phyloP scores from a whole-genome alignment of 2,329 filamentous ascomycete genomes.

The Teratosphaeria nubilosa region DNA sequence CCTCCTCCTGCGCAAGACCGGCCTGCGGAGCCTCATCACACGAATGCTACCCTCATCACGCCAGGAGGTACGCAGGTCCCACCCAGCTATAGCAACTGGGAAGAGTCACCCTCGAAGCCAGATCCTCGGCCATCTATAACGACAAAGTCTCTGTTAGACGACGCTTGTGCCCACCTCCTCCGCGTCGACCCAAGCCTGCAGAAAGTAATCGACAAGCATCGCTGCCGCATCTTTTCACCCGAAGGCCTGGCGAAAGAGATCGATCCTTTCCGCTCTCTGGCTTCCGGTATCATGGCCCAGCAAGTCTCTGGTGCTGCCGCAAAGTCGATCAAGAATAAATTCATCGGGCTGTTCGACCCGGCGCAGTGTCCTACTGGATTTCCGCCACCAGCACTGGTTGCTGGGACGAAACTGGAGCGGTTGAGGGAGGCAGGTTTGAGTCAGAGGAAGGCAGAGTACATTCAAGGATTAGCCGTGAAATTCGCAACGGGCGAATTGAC shows the following conservation, averaged over 20 bases:
- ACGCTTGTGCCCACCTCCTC: slow-evolving; percentile 67
- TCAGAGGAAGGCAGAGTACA: slow-evolving; percentile 91
- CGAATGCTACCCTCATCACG: slow-evolving; percentile 63
- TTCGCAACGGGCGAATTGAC: slow-evolving; percentile 67
- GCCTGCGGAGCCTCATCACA: slow-evolving; percentile 52
- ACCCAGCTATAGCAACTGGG: slow-evolving; percentile 34
- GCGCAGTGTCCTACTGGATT: slow-evolving; percentile 40
- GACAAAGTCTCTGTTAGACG: slow-evolving; percentile 59
- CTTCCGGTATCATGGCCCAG: slow-evolving; percentile 86
- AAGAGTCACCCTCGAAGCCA: slow-evolving; percentile 25
- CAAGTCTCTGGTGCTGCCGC: slow-evolving; percentile 93
- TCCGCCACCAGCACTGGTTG: slow-evolving; percentile 66
- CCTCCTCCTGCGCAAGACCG: slow-evolving; percentile 32
- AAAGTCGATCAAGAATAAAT: slow-evolving; percentile 77
- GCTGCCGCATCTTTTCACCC: slow-evolving; percentile 69
- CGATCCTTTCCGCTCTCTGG: slow-evolving; percentile 77
- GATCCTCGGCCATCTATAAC: slow-evolving; percentile 29
- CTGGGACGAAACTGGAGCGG: slow-evolving; percentile 49
- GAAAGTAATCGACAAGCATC: slow-evolving; percentile 61
- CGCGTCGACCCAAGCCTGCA: slow-evolving; percentile 62
- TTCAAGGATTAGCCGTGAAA: slow-evolving; percentile 73
- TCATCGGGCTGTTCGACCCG: slow-evolving; percentile 58
- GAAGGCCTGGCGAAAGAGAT: slow-evolving; percentile 74
- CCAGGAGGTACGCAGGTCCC: slow-evolving; percentile 58
- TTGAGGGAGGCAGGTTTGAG: slow-evolving; percentile 82